These are phyloP conservation scores for Russula compacta DNA, from an alignment of 768 basidiomycete genomes.

Conservation along the genomic window DNA sequence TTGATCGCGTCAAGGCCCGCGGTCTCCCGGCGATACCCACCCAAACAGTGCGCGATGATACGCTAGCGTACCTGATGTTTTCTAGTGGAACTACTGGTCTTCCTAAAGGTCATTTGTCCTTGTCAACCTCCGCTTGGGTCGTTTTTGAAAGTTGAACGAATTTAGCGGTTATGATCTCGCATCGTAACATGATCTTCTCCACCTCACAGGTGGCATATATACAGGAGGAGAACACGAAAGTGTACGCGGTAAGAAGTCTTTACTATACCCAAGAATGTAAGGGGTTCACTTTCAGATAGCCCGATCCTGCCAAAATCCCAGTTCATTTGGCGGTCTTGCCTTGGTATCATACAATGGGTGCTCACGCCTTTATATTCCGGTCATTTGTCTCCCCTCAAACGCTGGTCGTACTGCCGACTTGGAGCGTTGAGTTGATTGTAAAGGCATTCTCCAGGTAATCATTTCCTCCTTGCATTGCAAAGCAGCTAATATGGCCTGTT, in stretches of 20 bases:
- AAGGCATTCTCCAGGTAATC: constrained; percentile 50
- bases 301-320: constrained; percentile 34
- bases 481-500: background rate
- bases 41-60: constrained; percentile 39
- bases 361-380: constrained; percentile 46
- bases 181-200: constrained; percentile 47
- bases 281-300: constrained; percentile 24
- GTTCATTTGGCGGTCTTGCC: constrained; percentile 52
- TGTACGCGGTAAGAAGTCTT: constrained; percentile 31
- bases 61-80: constrained; percentile 61
- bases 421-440: constrained; percentile 46
- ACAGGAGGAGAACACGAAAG: constrained; percentile 26
- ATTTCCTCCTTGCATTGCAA: background rate
- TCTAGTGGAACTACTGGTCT: constrained; percentile 74
- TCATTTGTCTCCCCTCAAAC: constrained; percentile 39
- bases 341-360: constrained; percentile 56
- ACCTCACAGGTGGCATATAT: constrained; percentile 25
- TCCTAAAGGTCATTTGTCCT: constrained; percentile 49
- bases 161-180: constrained; percentile 64
- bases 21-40: constrained; percentile 35
- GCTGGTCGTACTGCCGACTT: constrained; percentile 46
- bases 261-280: background rate
- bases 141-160: background rate
- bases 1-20: constrained; percentile 31
- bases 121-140: background rate